Conservation (phyloP, 2,329 filamentous ascomycete species). For the Penicillium sp. region DNA sequence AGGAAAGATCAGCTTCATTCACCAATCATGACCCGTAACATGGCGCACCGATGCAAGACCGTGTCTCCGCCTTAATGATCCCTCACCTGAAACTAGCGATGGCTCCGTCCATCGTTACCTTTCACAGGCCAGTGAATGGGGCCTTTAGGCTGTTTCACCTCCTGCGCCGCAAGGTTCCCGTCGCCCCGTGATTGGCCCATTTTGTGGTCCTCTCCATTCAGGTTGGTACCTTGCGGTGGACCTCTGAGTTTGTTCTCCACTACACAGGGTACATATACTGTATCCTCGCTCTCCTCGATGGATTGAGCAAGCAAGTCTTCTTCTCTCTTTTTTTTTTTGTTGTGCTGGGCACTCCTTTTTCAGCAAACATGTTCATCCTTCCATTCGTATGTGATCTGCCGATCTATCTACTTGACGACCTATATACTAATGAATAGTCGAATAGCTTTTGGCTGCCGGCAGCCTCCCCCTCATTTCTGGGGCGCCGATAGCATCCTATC, state of each 20-base stretch:
- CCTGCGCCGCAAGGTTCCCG: constrained; percentile 15
- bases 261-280: constrained; percentile 13
- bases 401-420: not conserved
- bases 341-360: constrained; percentile 22
- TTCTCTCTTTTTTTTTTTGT: constrained; percentile 8
- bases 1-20: not conserved
- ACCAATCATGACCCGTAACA: not conserved
- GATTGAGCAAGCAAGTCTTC: constrained; percentile 19
- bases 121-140: not conserved
- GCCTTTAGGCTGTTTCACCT: constrained; percentile 18
- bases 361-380: constrained; percentile 19
- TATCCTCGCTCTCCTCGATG: not conserved
- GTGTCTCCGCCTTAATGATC: constrained; percentile 1
- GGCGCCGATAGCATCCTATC: constrained; percentile 26
- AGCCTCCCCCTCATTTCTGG: constrained; percentile 31
- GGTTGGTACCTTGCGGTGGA: not conserved
- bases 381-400: constrained; percentile 6
- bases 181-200: constrained; percentile 5
- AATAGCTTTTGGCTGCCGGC: constrained; percentile 31
- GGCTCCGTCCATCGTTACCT: constrained; percentile 10
- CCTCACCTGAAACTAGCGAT: constrained; percentile 17
- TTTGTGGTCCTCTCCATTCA: constrained; percentile 1
- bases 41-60: not conserved
- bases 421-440: constrained; percentile 1
- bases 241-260: not conserved